Percentiles rank a stretch among this genome's conserved stretches.
Evolutionary conservation across 257 asterid species (phyloP).

Genomic region (Jacaranda mimosifolia): DNA sequence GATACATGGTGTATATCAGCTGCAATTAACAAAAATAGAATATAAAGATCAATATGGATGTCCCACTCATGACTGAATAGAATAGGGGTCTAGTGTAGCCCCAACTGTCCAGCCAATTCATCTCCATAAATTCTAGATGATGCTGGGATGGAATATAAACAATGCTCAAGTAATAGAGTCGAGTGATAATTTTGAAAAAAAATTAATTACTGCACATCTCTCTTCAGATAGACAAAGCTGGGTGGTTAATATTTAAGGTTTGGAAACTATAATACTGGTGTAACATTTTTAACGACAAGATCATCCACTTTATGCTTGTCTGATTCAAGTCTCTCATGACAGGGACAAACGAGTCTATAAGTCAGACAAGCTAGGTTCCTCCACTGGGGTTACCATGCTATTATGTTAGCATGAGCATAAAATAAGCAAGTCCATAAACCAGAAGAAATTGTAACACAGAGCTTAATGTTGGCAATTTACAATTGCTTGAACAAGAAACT

Average conservation of each 20-base stretch:
- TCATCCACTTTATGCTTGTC: neutral
- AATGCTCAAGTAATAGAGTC: slow-evolving; percentile 1
- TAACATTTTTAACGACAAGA: neutral
- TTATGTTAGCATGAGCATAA: neutral
- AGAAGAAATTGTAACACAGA: slow-evolving; percentile 7
- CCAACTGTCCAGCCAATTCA: too few species aligned
- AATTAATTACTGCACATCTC: neutral
- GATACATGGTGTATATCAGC: slow-evolving; percentile 58
- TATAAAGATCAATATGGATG: slow-evolving; percentile 29
- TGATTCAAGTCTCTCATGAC: neutral
- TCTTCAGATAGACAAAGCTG: neutral
- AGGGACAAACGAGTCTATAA: neutral
- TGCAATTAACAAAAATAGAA: slow-evolving; percentile 43
- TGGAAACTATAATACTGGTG: neutral
- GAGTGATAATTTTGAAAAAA: neutral
- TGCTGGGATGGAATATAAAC: neutral
- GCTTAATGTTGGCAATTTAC: slow-evolving; percentile 15
- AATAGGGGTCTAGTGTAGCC: neutral
- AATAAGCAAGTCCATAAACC: neutral
- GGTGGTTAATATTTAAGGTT: neutral
- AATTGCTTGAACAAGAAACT: slow-evolving; percentile 24
- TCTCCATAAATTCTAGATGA: too few species aligned
- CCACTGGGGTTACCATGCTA: neutral
- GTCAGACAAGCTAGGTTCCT: too few species aligned
- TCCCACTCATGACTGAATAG: neutral